Conservation (phyloP, 768 basidiomycete species). For the Gloeophyllum trabeum region DNA sequence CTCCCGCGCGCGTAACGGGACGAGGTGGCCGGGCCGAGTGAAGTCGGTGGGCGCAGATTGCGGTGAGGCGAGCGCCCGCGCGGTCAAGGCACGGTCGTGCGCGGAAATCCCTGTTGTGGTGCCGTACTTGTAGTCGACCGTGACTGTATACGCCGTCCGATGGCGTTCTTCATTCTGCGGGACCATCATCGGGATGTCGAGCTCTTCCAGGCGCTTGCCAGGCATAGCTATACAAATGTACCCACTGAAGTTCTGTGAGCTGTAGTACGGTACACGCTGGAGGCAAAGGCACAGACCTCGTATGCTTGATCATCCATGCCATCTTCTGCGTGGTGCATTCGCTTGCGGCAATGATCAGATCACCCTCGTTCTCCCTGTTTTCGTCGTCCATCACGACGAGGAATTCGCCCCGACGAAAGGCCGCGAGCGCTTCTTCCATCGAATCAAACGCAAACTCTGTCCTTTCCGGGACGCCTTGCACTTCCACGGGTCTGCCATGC, state of each 20-base stretch:
- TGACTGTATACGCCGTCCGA: slow-evolving; percentile 90
- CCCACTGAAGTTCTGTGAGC: slow-evolving; percentile 44
- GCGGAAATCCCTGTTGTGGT: slow-evolving; percentile 97
- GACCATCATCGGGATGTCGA: slow-evolving; percentile 93
- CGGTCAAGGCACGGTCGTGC: slow-evolving; percentile 86
- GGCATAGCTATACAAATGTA: slow-evolving; percentile 89
- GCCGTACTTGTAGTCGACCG: slow-evolving; percentile 91
- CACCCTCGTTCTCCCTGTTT: slow-evolving; percentile 92
- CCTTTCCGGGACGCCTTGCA: slow-evolving; percentile 12
- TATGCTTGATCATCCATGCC: slow-evolving; percentile 98
- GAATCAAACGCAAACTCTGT: slow-evolving; percentile 59
- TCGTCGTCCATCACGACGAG: slow-evolving; percentile 98
- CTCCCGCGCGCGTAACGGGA: slow-evolving; percentile 77
- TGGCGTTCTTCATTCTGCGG: slow-evolving; percentile 81
- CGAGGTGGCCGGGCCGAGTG: slow-evolving; percentile 89
- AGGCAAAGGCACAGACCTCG: no score
- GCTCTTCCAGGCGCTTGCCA: slow-evolving; percentile 56
- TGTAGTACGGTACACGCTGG: no score
- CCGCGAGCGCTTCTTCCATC: slow-evolving; percentile 68
- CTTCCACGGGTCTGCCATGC: slow-evolving; percentile 13
- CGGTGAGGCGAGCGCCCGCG: slow-evolving; percentile 65
- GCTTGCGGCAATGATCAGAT: slow-evolving; percentile 81
- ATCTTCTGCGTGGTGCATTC: slow-evolving; percentile 90
- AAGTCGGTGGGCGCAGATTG: slow-evolving; percentile 54
- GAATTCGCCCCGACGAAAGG: slow-evolving; percentile 76